Base-by-base conservation (phyloP, 2,329 filamentous ascomycete species). In the Cercospora beticola region DNA sequence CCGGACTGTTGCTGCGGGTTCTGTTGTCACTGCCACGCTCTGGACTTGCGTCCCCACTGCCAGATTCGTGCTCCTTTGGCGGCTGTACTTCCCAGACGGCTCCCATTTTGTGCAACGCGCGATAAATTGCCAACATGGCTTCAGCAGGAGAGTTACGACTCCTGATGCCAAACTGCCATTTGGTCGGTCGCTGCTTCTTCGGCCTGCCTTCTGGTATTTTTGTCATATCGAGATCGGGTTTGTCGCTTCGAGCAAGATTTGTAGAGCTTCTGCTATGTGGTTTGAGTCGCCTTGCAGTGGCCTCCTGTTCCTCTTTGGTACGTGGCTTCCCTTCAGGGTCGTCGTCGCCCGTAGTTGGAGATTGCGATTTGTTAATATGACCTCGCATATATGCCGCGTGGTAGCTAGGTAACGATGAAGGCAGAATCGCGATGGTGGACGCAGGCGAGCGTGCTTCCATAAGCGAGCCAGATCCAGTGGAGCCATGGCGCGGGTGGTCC, bases 111-210 rank as follows among this genome's bases (percentile, higher is more conserved):
- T 89, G 86, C 54, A 99, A 83, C 0, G 95, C 94, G 79, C 94
- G 93, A 84, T 97, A 97, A 66, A 99, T 95, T 76, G 94, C 97
- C 28, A 97, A 84, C 80, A 99, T 91, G 0, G 95, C 95, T 79
- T 99, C 95, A 75, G 94, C 93, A 0, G 95, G 95, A 66, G 93
- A 91, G 76, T 98, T 99, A 60, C 95, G 89, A 57, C 93, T 97
- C 43, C 95, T 88, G 70, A 99, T 99, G 66, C 95, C 95, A 78
- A 99, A 99, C 79, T 99, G 95, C 95, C 95, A 99, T 73, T 94
- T 92, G 16, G 94, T 92, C 0, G 91, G 91, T 76, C 92, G 93
- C 5, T 85, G 82, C 79, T 92, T 93, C 82, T 92, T 93, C 3
- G 84, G 79, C 62, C 59, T 58, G 62, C 68, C 68, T 71, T 77